Conservation (phyloP, 1,284 basidiomycete species). For the Trichosporon inkin region DNA sequence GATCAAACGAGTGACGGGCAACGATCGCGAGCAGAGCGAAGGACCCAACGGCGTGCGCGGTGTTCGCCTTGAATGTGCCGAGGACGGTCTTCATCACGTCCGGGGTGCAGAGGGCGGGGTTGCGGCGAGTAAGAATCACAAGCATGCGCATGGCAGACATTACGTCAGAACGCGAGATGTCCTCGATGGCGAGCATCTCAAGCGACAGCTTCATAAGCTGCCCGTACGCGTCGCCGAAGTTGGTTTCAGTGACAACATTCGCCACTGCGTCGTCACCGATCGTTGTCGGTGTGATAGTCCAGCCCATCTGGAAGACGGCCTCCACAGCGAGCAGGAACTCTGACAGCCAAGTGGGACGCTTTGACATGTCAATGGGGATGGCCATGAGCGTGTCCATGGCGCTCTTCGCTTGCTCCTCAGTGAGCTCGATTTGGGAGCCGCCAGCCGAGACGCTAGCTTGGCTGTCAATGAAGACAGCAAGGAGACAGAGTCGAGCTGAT, state of each 20-base stretch:
- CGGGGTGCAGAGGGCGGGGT: conserved; percentile 60
- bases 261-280: conserved; percentile 26
- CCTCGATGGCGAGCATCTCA: conserved; percentile 61
- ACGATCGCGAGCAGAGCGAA: conserved; percentile 83
- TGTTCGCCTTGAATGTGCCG: conserved; percentile 56
- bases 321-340: conserved; percentile 72
- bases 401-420: conserved; percentile 36
- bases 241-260: conserved; percentile 10
- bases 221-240: conserved; percentile 50
- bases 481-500: conserved; percentile 72
- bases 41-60: conserved; percentile 54
- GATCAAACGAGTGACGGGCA: conserved; percentile 79
- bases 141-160: conserved; percentile 73
- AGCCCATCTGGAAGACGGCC: conserved; percentile 68
- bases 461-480: conserved; percentile 62
- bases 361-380: conserved; percentile 53
- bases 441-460: background rate
- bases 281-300: conserved; percentile 60
- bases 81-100: conserved; percentile 66
- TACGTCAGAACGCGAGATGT: conserved; percentile 60
- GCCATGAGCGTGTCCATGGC: conserved; percentile 65
- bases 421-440: conserved; percentile 17
- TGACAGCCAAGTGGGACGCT: conserved; percentile 74
- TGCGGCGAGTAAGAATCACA: conserved; percentile 73
- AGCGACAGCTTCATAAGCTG: conserved; percentile 67